Conservation (phyloP, 2,329 filamentous ascomycete species). For the Tolypocladium ovalisporum region DNA sequence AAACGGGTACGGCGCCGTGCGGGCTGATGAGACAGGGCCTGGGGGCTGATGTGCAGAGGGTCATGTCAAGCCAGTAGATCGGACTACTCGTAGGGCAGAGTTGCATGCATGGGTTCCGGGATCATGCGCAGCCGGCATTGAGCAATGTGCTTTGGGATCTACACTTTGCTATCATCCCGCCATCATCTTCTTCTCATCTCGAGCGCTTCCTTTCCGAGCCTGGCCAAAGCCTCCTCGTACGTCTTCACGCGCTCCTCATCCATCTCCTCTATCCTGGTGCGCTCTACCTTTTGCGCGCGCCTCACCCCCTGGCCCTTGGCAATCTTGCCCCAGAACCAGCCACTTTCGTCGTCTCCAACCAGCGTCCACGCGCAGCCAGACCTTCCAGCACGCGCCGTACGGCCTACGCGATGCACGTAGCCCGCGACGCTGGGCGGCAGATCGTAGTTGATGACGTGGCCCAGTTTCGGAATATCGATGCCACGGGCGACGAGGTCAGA, state of each 20-base stretch:
- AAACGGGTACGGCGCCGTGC: constrained; percentile 1
- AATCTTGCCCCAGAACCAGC: constrained; percentile 88
- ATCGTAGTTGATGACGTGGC: constrained; percentile 90
- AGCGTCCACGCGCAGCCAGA: constrained; percentile 76
- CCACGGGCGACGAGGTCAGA: constrained; percentile 91
- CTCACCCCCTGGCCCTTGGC: constrained; percentile 43
- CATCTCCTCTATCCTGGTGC: constrained; percentile 37
- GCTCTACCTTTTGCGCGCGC: constrained; percentile 33
- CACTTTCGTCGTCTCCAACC: constrained; percentile 68
- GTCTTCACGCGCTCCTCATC: constrained; percentile 31
- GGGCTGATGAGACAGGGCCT: background rate
- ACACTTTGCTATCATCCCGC: background rate
- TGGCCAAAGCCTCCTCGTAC: constrained; percentile 48
- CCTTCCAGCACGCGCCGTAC: constrained; percentile 75
- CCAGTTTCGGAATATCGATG: constrained; percentile 68
- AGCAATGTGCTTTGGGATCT: background rate
- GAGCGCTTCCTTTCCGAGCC: constrained; percentile 50
- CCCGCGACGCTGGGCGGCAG: constrained; percentile 69
- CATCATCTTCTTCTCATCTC: constrained; percentile 14
- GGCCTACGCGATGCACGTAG: constrained; percentile 86
- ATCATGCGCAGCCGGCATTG: background rate
- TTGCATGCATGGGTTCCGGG: background rate
- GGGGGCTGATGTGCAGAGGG: background rate
- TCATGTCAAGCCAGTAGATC: background rate
- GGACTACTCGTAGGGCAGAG: no score